Evolutionary conservation across 345 rosid species (phyloP), one percentile per base, ranked within the genome.

Genomic region (Murraya koenigii): DNA sequence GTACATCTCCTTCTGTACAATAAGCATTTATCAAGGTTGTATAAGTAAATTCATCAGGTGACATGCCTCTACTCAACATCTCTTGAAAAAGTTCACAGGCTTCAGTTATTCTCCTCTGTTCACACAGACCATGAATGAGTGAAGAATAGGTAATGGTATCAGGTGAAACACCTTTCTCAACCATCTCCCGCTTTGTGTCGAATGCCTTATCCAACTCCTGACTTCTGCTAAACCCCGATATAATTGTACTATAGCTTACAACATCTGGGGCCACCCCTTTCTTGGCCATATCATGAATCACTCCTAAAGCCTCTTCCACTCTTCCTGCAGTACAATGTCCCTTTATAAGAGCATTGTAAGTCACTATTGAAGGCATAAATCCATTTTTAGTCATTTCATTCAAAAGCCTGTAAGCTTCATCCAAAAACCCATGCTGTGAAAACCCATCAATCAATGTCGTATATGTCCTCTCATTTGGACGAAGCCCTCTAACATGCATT

Each of bases 401-500:
- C 81, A 93, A 47, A 69, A 91, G 74, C 28, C 85, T 64, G 71
- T 81, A 89, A 1, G 98, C 95, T 84, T 90, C 92, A 69, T 88
- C 82, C 89, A 91, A 56, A 76, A 77, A 78, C 28, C 98, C 97
- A 68, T 78, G 77, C 72, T 91, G 97, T 0, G 89, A 87, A 83
- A 94, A 94, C 62, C 98, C 98, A 81, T 93, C 87, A 28, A 94
- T 86, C 83, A 94, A 75, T 1, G 98, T 93, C 1, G 97, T 94
- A 79, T 88, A 94, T 0, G 98, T 94, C 77, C 87, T 89, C 80
- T 87, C 90, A 75, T 94, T 94, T 0, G 97, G 98, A 39, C 8
- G 36, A 77, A 94, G 95, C 52, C 93, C 93, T 87, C 98, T 87
- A 71, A 80, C 88, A 77, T 77, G 90, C 97, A 94, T 94, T 86